These are phyloP conservation scores for Hyphodiscus hymeniophilus DNA, from an alignment of 495 filamentous ascomycete species.

Conservation along the genomic window DNA sequence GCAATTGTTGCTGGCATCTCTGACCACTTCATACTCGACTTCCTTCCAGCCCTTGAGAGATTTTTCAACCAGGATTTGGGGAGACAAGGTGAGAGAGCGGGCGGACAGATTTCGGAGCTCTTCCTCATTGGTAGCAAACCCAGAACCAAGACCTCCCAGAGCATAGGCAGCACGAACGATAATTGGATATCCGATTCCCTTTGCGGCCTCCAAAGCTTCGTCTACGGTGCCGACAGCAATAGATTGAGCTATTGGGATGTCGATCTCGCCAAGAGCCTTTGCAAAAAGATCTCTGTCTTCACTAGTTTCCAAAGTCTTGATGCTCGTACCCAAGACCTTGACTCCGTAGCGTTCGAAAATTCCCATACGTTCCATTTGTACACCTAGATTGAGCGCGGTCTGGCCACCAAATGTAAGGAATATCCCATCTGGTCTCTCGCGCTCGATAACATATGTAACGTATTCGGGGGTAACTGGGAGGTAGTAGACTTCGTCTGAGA, in stretches of 20 bases:
- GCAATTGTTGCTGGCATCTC: constrained; percentile 91
- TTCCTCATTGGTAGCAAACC: constrained; percentile 91
- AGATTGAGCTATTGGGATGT: constrained; percentile 94
- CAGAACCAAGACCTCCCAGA: constrained; percentile 88
- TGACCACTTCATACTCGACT: constrained; percentile 94
- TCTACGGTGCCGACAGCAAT: constrained; percentile 87
- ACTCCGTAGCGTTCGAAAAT: constrained; percentile 92
- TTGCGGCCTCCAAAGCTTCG: constrained; percentile 79
- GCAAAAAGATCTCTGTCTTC: constrained; percentile 95
- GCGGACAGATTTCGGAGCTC: constrained; percentile 90
- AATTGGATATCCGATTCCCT: constrained; percentile 86
- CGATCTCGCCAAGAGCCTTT: constrained; percentile 79
- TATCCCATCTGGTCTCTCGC: constrained; percentile 91
- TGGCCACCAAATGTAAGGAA: constrained; percentile 97
- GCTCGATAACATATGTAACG: constrained; percentile 92
- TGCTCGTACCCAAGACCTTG: constrained; percentile 87
- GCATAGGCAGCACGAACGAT: constrained; percentile 96
- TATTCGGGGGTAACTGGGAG: constrained; percentile 94
- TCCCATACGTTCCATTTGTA: constrained; percentile 94
- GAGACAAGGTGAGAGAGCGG: constrained; percentile 86
- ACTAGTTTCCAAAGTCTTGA: constrained; percentile 87
- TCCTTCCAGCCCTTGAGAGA: constrained; percentile 99
- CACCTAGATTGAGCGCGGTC: constrained; percentile 91
- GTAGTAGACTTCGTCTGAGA: constrained; percentile 98
- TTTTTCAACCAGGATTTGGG: constrained; percentile 97